Evolutionary conservation across 345 rosid species (phyloP).

Genomic region (Moringa oleifera): DNA sequence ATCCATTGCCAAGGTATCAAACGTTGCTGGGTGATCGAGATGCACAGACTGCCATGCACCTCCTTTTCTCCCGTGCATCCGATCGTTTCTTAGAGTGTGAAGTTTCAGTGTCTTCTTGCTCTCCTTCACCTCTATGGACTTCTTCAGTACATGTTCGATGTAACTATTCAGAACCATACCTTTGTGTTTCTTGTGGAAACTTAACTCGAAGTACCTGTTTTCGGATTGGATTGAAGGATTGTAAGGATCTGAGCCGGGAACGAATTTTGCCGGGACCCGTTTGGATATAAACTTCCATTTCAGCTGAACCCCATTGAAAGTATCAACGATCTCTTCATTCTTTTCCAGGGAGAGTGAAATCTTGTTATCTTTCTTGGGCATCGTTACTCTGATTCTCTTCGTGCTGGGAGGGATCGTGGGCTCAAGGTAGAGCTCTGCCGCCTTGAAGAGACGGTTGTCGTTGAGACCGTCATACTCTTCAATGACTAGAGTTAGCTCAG

Average conservation of each 20-base stretch:
- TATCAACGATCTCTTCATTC: constrained; percentile 23
- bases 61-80: constrained; percentile 2
- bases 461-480: constrained; percentile 32
- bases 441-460: constrained; percentile 27
- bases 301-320: constrained; percentile 26
- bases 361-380: constrained; percentile 16
- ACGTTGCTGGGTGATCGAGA: constrained; percentile 28
- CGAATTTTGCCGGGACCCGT: neutral
- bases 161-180: constrained; percentile 22
- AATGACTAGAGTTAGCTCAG: constrained; percentile 25
- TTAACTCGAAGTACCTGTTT: constrained; percentile 17
- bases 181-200: constrained; percentile 32
- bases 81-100: constrained; percentile 14
- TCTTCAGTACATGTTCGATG: constrained; percentile 17
- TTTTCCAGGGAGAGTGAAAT: constrained; percentile 17
- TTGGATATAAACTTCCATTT: constrained; percentile 22
- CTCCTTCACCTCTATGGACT: constrained; percentile 14
- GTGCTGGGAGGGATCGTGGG: constrained; percentile 23
- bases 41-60: constrained; percentile 24
- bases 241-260: neutral
- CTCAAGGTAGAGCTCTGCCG: constrained; percentile 35
- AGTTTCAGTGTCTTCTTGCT: constrained; percentile 23
- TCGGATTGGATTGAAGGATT: neutral
- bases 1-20: constrained; percentile 28
- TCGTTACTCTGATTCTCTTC: constrained; percentile 12